Base-by-base conservation (phyloP, 106 monocot genomes). In the Apostasia shenzhenica region DNA sequence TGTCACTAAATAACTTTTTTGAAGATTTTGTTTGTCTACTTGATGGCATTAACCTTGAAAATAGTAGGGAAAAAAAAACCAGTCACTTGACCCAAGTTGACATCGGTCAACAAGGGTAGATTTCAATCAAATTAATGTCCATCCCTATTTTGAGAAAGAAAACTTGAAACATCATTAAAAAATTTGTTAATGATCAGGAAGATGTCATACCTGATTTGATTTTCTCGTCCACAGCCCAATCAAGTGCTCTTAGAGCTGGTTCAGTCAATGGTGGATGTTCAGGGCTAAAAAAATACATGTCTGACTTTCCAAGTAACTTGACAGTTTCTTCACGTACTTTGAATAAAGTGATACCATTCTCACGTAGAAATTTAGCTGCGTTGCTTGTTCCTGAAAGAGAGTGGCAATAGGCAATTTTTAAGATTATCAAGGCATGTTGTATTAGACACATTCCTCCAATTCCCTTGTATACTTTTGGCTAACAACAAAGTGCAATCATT, bases 191-290 rank as follows among this genome's bases (percentile, higher is more conserved):
- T 2, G 26, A 26, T 42, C 38, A 14, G 2, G 59, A 2, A 67
- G 67, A 12, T 50, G 1, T 41, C 5, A 51, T 67, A 97, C 97
- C 97, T 75, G 92, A 90, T 68, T 87, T 89, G 7, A 83, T 56
- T 72, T 99, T 99, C 77, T 89, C 84, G 64, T 86, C 79, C 43
- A 92, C 72, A 74, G 92, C 89, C 86, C 86, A 92, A 80, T 99
- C 97, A 2, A 99, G 86, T 41, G 89, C 97, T 70, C 82, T 84
- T 57, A 87, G 97, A 54, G 92, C 92, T 55, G 86, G 81, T 68
- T 89, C 87, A 54, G 87, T 99, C 73, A 92, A 81, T 1, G 92
- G 92, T 14, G 89, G 88, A 70, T 83, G 85, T 51, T 86, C 79
- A 65, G 84, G 86, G 45, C 89, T 89, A 54, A 83, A 83, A 70